These are phyloP conservation scores for Boletus reticulatus DNA, from an alignment of 768 basidiomycete genomes.

Conservation along the genomic window DNA sequence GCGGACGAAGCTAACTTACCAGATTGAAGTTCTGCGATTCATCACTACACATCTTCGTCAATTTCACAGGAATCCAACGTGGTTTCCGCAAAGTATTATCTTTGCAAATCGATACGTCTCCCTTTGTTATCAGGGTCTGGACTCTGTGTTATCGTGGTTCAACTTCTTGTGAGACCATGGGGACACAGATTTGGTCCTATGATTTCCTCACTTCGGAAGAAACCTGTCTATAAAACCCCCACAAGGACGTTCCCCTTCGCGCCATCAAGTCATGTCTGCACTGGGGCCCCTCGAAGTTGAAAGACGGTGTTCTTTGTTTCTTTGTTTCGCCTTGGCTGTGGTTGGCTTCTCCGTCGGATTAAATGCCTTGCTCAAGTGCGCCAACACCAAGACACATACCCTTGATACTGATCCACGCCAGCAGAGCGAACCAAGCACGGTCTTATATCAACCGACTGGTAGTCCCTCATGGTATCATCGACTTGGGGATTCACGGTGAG, in stretches of 20 bases:
- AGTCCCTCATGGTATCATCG: slow-evolving; percentile 3
- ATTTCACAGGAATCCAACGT: not conserved
- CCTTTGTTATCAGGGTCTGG: not conserved
- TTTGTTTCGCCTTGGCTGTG: slow-evolving; percentile 32
- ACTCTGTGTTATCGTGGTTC: not conserved
- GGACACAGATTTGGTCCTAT: not conserved
- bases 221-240: slow-evolving; percentile 1
- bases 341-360: slow-evolving; percentile 18
- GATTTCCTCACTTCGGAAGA: not conserved
- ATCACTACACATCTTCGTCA: too few species aligned
- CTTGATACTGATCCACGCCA: not conserved
- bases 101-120: not conserved
- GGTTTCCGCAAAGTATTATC: not conserved
- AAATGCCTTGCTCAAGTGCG: slow-evolving; percentile 24
- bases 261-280: slow-evolving; percentile 3
- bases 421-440: slow-evolving; percentile 14
- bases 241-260: not conserved
- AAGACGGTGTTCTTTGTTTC: slow-evolving; percentile 23
- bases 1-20: too few species aligned
- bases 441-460: slow-evolving; percentile 9
- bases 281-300: not conserved
- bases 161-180: too few species aligned
- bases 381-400: not conserved
- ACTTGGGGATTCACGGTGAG: slow-evolving; percentile 16
- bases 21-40: too few species aligned